Evolutionary conservation across 805 yeast genomes (phyloP).

Genomic region (Grigorovia transvaalensis): DNA sequence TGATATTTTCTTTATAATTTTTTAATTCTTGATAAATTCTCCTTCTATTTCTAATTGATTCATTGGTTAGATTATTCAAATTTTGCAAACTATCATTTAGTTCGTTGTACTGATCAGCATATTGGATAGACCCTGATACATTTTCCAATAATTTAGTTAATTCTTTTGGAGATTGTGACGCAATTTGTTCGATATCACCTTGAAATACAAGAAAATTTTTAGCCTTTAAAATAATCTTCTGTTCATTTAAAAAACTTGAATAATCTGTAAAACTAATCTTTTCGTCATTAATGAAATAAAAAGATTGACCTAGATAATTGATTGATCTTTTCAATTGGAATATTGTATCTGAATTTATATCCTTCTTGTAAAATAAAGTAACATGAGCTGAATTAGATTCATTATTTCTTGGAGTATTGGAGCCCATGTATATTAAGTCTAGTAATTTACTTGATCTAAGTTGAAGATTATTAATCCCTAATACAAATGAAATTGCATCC

Average conservation of each 20-base stretch:
- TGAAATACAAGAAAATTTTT: slow-evolving; percentile 89
- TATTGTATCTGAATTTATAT: slow-evolving; percentile 40
- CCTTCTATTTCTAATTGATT: slow-evolving; percentile 58
- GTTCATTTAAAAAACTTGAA: slow-evolving; percentile 51
- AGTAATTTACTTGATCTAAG: slow-evolving; percentile 62
- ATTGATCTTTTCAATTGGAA: slow-evolving; percentile 56
- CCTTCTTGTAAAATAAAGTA: slow-evolving; percentile 59
- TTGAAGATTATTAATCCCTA: slow-evolving; percentile 70
- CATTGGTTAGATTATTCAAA: slow-evolving; percentile 53
- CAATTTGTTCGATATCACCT: slow-evolving; percentile 92
- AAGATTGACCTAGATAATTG: slow-evolving; percentile 48
- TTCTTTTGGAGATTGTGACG: slow-evolving; percentile 73
- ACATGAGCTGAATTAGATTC: slow-evolving; percentile 51
- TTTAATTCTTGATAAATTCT: slow-evolving; percentile 62
- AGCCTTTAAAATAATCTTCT: slow-evolving; percentile 80
- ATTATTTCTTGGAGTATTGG: background rate
- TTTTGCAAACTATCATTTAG: slow-evolving; percentile 54
- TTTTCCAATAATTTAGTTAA: slow-evolving; percentile 67
- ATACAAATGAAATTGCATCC: slow-evolving; percentile 92
- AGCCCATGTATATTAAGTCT: slow-evolving; percentile 76
- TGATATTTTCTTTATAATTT: slow-evolving; percentile 66
- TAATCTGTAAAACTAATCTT: slow-evolving; percentile 57
- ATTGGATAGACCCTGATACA: slow-evolving; percentile 72
- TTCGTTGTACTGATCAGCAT: slow-evolving; percentile 52
- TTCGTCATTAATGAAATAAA: slow-evolving; percentile 54